Evolutionary conservation across 2,329 filamentous ascomycete genomes (phyloP).

Genomic region (Fusarium mangiferae): DNA sequence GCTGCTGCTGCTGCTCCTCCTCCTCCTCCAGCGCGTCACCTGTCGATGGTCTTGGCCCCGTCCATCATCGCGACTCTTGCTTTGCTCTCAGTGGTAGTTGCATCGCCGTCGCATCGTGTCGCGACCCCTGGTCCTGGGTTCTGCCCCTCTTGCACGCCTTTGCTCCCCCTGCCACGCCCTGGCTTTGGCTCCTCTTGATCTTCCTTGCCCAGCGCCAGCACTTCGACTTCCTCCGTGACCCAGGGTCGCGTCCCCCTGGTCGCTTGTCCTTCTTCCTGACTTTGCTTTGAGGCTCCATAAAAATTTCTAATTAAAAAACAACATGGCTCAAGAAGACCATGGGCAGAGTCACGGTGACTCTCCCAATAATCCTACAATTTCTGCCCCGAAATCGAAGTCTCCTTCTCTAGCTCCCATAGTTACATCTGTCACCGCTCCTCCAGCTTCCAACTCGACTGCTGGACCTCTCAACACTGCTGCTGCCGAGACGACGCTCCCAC

Average conservation of each 20-base stretch:
- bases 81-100: conserved; percentile 29
- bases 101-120: conserved; percentile 40
- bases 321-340: conserved; percentile 48
- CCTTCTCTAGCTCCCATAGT: conserved; percentile 40
- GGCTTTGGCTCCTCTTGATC: conserved; percentile 39
- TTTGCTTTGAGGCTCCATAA: conserved; percentile 51
- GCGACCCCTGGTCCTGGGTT: conserved; percentile 41
- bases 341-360: conserved; percentile 46
- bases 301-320: conserved; percentile 51
- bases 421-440: conserved; percentile 34
- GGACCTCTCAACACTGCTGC: conserved; percentile 17
- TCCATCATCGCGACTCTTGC: conserved; percentile 36
- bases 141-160: conserved; percentile 39
- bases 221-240: conserved; percentile 40
- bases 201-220: conserved; percentile 44
- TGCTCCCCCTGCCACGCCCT: conserved; percentile 42
- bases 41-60: conserved; percentile 33
- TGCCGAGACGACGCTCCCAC: conserved; percentile 34
- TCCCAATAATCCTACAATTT: conserved; percentile 41
- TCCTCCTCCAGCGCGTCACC: conserved; percentile 20
- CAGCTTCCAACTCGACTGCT: conserved; percentile 29
- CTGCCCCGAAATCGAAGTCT: conserved; percentile 40
- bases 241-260: conserved; percentile 47
- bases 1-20: background rate
- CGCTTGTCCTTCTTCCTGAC: conserved; percentile 45